A percentile compares a stretch with the other conserved stretches of the same genome.
These are phyloP conservation scores for Excoecaria cochinchinensis DNA, from an alignment of 345 rosid genomes.

Conservation along the genomic window DNA sequence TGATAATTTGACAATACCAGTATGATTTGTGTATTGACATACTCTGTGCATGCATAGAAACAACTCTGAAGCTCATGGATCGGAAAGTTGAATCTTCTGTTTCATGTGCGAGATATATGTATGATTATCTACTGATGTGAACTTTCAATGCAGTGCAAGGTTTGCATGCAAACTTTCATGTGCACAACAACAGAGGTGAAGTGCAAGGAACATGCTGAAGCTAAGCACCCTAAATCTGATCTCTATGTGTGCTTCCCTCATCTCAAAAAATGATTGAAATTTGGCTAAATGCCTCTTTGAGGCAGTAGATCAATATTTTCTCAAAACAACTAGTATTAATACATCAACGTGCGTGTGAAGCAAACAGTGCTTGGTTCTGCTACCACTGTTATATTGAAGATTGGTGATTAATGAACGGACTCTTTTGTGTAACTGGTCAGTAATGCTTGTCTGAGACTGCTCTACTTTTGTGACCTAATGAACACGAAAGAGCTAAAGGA, in stretches of 20 bases:
- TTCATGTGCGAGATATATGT: neutral
- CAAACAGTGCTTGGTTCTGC: neutral
- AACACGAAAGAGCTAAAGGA: too few relatives aligned
- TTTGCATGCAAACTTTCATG: slow-evolving; percentile 31
- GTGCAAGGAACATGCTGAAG: slow-evolving; percentile 30
- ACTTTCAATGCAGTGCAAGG: slow-evolving; percentile 28
- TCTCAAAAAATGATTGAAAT: slow-evolving; percentile 16
- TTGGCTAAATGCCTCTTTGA: neutral
- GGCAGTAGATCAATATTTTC: slow-evolving; percentile 2
- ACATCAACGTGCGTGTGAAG: neutral
- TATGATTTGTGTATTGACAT: neutral
- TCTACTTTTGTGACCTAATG: neutral
- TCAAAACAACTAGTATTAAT: neutral
- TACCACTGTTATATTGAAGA: neutral
- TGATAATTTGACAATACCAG: neutral
- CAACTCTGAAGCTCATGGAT: neutral
- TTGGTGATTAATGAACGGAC: neutral
- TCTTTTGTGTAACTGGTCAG: neutral
- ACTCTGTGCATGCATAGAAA: neutral
- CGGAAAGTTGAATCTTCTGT: neutral
- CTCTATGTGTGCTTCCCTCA: slow-evolving; percentile 22
- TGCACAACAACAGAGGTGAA: slow-evolving; percentile 32
- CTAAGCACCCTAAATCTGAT: slow-evolving; percentile 28
- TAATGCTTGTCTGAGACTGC: neutral
- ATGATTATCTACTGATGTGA: neutral